Evolutionary conservation across 805 yeast species (phyloP), one percentile per base, ranked within the genome.

Genomic region (Starmerella gropengiesseri): DNA sequence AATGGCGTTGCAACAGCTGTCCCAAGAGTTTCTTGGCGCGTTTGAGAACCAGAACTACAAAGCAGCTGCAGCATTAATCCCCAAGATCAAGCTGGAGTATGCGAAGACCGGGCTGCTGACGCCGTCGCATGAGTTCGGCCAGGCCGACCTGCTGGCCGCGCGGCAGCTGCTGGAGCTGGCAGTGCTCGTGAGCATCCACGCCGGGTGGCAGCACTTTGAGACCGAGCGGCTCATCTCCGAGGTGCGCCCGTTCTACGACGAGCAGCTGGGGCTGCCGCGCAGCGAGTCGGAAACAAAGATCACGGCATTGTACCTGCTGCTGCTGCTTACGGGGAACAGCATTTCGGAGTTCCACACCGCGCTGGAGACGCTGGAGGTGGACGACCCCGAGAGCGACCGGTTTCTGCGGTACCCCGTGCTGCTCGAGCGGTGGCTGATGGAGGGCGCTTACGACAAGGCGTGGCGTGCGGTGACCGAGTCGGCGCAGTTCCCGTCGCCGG

Each of bases 381-480:
- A n/a, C n/a, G 68, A 65, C 47, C 66, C 75, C 48, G 89, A 84
- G 52, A 67, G 70, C 27, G 94, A 83, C 59, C 67, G 71, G 51
- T 83, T 71, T 59, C 67, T 89, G 52, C 73, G 75, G 37, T 86
- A 86, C 60, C 97, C 97, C 19, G 78, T 89, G 41, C 77, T 78
- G 53, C 76, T 91, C 54, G 97, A 91, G 61, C 78, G 83, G 51
- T 84, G 93, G 81, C 73, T 91, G 51, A 85, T 89, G 80, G 97
- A 91, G 64, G 98, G 98, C 32, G 81, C 89, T 51, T 91, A 87
- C 63, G 91, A 85, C 61, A 83, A 83, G 62, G 89, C 87, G 35
- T 82, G 91, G 81, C 78, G 75, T 53, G 70, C 82, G 43, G 70
- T 81, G 50, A 75, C 78, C 40, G 73, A 75, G 46, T 67, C 68